phyloP scores from a whole-genome alignment of 176 grass and related monocot species.

The Phragmites australis region DNA sequence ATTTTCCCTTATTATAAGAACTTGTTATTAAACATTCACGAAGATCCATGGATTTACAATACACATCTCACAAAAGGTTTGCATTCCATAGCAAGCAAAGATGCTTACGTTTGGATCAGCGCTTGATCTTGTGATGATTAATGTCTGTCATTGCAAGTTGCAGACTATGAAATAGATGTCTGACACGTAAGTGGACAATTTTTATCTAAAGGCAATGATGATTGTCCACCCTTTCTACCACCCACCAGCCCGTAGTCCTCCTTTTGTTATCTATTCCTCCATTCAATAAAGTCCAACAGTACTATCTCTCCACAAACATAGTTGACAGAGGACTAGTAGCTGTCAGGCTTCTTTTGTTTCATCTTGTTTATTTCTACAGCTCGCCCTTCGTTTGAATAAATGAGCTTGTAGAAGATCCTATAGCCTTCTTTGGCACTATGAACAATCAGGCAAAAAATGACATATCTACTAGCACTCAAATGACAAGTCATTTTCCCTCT shows the following conservation, averaged over 20 bases:
- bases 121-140: slow-evolving; percentile 13
- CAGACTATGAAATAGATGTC: slow-evolving; percentile 23
- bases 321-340: slow-evolving; percentile 22
- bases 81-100: slow-evolving; percentile 18
- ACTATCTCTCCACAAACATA: slow-evolving; percentile 25
- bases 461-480: slow-evolving; percentile 1
- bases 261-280: slow-evolving; percentile 36
- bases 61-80: slow-evolving; percentile 9
- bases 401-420: slow-evolving; percentile 1
- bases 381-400: slow-evolving; percentile 18
- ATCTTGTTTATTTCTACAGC: slow-evolving; percentile 8
- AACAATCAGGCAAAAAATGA: background rate
- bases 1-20: background rate
- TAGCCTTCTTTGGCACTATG: slow-evolving; percentile 1
- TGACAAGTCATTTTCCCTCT: slow-evolving; percentile 24
- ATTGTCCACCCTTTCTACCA: slow-evolving; percentile 29
- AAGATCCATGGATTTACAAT: background rate
- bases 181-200: slow-evolving; percentile 13
- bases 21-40: background rate
- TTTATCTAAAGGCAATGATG: slow-evolving; percentile 33
- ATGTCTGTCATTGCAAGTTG: slow-evolving; percentile 27
- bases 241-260: slow-evolving; percentile 38
- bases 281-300: slow-evolving; percentile 21
- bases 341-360: slow-evolving; percentile 15
- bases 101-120: background rate